Percentiles rank a stretch among this genome's conserved stretches.
Conservation (phyloP, 441 rosid species). For the Croton laevigatus region DNA sequence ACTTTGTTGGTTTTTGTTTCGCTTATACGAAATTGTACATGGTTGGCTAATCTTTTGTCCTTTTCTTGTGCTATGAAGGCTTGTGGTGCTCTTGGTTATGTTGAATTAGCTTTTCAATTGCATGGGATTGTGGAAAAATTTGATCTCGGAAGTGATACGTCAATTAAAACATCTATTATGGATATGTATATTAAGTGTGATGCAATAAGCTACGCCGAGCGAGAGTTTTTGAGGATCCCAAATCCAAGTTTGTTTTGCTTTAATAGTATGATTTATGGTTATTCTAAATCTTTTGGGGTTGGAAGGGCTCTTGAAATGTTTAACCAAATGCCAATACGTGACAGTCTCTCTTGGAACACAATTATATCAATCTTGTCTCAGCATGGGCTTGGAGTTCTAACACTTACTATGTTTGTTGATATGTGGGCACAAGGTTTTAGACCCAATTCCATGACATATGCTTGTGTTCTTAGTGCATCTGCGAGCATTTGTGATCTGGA, state of each 20-base stretch:
- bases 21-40: background rate
- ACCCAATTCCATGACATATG: constrained; percentile 26
- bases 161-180: constrained; percentile 4
- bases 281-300: constrained; percentile 23
- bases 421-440: constrained; percentile 28
- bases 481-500: constrained; percentile 23
- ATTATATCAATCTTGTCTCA: constrained; percentile 26
- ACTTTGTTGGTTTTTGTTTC: constrained; percentile 16
- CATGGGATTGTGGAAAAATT: constrained; percentile 16
- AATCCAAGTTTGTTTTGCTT: constrained; percentile 30
- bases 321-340: constrained; percentile 27
- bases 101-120: constrained; percentile 21
- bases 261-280: constrained; percentile 33
- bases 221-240: constrained; percentile 19
- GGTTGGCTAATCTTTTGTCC: constrained; percentile 10
- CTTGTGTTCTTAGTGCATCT: constrained; percentile 26
- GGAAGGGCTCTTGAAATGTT: constrained; percentile 26
- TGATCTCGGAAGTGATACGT: background rate
- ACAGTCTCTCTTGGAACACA: constrained; percentile 28
- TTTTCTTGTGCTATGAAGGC: constrained; percentile 33
- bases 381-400: constrained; percentile 19
- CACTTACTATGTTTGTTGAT: constrained; percentile 27
- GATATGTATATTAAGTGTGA: constrained; percentile 18
- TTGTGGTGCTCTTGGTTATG: constrained; percentile 24
- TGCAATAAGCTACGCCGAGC: constrained; percentile 13